Evolutionary conservation across 331 rosid species (phyloP), one percentile per base, ranked within the genome.

Genomic region (Ulmus americana): DNA sequence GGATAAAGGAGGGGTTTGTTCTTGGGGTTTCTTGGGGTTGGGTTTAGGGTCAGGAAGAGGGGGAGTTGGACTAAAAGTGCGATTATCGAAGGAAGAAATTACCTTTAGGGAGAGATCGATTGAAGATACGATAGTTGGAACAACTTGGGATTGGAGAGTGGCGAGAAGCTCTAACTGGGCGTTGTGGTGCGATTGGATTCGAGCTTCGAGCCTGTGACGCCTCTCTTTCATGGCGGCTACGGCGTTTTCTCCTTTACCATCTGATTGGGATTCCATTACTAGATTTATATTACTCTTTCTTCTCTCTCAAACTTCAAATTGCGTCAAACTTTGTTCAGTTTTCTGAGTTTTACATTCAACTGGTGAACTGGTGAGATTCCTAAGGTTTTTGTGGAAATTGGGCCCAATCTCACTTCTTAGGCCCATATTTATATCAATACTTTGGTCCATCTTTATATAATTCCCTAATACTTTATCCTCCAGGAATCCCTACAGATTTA

Each of bases 21-120:
- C 54, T 4, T 57, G 14, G 47, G 78, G 64, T 13, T 66, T 82
- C 45, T 61, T 83, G 20, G 79, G 81, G 65, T 65, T 76, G 48
- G 76, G 76, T 47, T 76, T 89, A 1, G 90, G 86, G 10, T 72
- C 75, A 6, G 97, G 87, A 0, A 58, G 86, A 13, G 79, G 55
- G 15, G 91, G 97, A 4, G 95, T 89, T 49, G 98, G 95, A 49
- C 76, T 40, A 70, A 94, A 94, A 8, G 88, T 84, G 20, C 95
- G 95, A 49, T 76, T 74, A 48, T 83, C 88, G 78, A 94, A 85
- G 67, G 91, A 80, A 54, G 95, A 87, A 8, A 94, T 74, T 44
- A 89, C 84, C 71, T 79, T 76, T 59, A 94, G 90, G 65, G 95
- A 89, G 69, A 94, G 95, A 70, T 94, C 97, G 18, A 94, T 77